phyloP scores from a whole-genome alignment of 176 grass and related monocot species.

The Areca catechu region DNA sequence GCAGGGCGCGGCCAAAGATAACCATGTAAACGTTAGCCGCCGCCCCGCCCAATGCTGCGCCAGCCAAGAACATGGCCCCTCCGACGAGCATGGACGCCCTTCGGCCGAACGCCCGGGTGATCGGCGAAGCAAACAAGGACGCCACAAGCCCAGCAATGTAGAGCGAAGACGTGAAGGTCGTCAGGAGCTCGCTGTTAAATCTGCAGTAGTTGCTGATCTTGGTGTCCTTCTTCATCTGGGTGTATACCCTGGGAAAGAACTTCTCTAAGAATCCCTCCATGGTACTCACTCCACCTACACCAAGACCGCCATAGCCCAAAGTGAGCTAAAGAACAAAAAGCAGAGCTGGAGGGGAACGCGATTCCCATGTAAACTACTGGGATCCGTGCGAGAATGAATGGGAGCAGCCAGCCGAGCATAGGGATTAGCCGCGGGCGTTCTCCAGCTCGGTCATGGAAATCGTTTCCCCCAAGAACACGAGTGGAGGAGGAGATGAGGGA shows the following conservation, averaged over 20 bases:
- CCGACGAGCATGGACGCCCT: conserved; percentile 60
- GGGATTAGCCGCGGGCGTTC: too few species aligned
- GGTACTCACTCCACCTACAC: conserved; percentile 42
- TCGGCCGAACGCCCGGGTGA: conserved; percentile 55
- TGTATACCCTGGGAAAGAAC: conserved; percentile 73
- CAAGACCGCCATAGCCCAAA: too few species aligned
- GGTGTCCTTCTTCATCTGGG: conserved; percentile 27
- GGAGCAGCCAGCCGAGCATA: too few species aligned
- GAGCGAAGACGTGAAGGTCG: conserved; percentile 67
- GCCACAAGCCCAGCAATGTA: conserved; percentile 72
- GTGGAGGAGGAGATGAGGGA: too few species aligned
- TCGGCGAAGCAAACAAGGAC: conserved; percentile 39
- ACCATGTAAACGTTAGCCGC: conserved; percentile 63
- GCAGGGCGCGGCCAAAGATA: conserved; percentile 48
- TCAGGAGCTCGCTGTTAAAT: conserved; percentile 77
- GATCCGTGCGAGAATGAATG: too few species aligned
- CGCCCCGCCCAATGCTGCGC: conserved; percentile 51
- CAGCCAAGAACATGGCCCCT: conserved; percentile 41
- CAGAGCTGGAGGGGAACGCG: too few species aligned
- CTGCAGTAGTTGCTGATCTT: conserved; percentile 54
- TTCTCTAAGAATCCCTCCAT: conserved; percentile 67
- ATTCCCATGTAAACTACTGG: too few species aligned
- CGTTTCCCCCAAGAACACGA: too few species aligned
- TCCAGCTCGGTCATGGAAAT: too few species aligned
- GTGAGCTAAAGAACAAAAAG: too few species aligned